Base-by-base conservation (phyloP, 306 rosid genomes). In the Pterocarpus macrocarpus region DNA sequence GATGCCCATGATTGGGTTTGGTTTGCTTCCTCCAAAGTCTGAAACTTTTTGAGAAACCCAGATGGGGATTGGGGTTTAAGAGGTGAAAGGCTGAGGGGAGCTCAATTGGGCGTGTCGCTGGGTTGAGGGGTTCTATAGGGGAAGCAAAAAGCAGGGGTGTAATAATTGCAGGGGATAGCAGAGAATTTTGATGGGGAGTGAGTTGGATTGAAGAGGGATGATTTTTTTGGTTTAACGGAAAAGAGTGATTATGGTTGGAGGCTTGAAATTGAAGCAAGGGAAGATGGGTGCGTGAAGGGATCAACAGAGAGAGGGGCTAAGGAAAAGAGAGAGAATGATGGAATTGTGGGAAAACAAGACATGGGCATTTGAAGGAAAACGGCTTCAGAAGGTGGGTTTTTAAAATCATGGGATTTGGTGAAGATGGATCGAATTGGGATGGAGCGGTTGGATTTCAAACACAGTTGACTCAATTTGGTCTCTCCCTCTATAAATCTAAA, bases 371-470 rank as follows among this genome's bases (percentile, higher is more conserved):
- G 45, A 75, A 68, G 69, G 70, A 64, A 34, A 69, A 59, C 22
- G 83, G 81, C 62, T 75, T 3, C n/a, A 34, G 41, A 36, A 30
- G 76, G 62, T 71, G 61, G 87, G 78, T n/a, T 87, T 88, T 82
- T 79, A 56, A 91, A 83, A 43, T 80, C 16, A 80, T 76, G 80
- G 87, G 73, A 87, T 88, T 90, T 86, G 93, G 93, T 80, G 91
- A 64, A 65, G 78, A 64, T 56, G 71, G 75, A 64, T 81, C 77
- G 88, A 55, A 73, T 63, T 65, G 72, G 65, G 80, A 57, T 81
- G 90, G 91, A 88, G 98, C 88, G 86, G 85, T 87, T 88, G 88
- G 86, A 75, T 78, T 87, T 81, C 77, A 81, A 84, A 63, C 68
- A 0, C 41, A 45, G 53, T 84, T 81, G 84, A 78, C 84, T 62